Evolutionary conservation across 2,329 filamentous ascomycete genomes (phyloP).

Genomic region (Pseudocercospora macadamiae): DNA sequence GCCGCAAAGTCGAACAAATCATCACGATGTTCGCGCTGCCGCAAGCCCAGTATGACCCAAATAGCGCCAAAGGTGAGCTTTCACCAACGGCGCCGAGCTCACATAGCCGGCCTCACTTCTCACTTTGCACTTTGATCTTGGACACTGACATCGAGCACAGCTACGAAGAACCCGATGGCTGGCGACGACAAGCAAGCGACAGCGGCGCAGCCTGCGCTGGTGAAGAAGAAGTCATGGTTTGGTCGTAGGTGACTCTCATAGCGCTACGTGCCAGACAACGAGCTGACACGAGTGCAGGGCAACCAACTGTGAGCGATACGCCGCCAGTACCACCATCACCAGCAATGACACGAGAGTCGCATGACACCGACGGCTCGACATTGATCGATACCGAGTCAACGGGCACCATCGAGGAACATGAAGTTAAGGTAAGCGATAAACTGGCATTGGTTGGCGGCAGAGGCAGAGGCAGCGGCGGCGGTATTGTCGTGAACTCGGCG

Average conservation of each 20-base stretch:
- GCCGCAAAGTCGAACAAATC: not conserved
- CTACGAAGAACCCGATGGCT: not conserved
- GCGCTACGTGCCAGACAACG: not conserved
- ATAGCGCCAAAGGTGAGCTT: not conserved
- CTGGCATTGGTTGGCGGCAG: not conserved
- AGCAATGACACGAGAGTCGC: not conserved
- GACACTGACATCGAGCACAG: slow-evolving; percentile 8
- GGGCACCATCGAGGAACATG: not conserved
- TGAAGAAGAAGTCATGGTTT: slow-evolving; percentile 9
- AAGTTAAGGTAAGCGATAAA: not conserved
- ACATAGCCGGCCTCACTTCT: slow-evolving; percentile 9
- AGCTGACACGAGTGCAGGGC: not conserved
- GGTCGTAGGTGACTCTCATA: not conserved
- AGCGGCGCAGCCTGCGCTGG: not conserved
- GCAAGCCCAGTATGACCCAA: slow-evolving; percentile 7
- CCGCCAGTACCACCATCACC: not conserved
- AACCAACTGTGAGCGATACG: not conserved
- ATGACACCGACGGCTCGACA: not conserved
- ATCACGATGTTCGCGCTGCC: slow-evolving; percentile 19
- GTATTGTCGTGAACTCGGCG: not conserved
- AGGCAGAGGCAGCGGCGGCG: not conserved
- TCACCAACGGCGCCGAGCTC: not conserved
- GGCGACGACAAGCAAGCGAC: slow-evolving; percentile 1
- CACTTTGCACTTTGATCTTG: not conserved
- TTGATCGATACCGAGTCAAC: not conserved